Conservation (phyloP, 768 basidiomycete species). For the Leccinum disarticulatum region DNA sequence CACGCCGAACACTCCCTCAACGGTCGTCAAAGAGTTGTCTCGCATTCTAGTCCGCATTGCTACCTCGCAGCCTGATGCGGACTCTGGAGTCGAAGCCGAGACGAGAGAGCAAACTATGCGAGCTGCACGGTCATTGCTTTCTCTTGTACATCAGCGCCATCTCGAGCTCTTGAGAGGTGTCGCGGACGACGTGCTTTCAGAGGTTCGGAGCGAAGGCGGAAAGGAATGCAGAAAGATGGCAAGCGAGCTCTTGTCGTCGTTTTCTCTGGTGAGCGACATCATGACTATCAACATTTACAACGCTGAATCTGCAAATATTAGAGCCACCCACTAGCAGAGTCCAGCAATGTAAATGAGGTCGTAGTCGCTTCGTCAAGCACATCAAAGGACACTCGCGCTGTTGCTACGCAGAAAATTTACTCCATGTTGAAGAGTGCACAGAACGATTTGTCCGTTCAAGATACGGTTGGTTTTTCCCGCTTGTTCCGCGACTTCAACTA, state of each 20-base stretch:
- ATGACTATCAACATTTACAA: neutral
- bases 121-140: slow-evolving; percentile 42
- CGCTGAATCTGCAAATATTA: slow-evolving; percentile 8
- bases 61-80: slow-evolving; percentile 3
- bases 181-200: slow-evolving; percentile 38
- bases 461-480: slow-evolving; percentile 30
- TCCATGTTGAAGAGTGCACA: slow-evolving; percentile 32
- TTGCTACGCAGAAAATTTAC: slow-evolving; percentile 60
- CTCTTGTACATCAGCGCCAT: slow-evolving; percentile 65
- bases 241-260: slow-evolving; percentile 56
- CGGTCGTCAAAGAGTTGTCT: slow-evolving; percentile 24
- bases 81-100: slow-evolving; percentile 5
- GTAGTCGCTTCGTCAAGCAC: slow-evolving; percentile 58
- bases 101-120: slow-evolving; percentile 6
- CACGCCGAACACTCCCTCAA: slow-evolving; percentile 19
- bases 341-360: slow-evolving; percentile 41
- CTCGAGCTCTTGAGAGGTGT: slow-evolving; percentile 46
- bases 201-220: slow-evolving; percentile 21
- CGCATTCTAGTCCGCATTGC: slow-evolving; percentile 24
- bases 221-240: slow-evolving; percentile 41
- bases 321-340: slow-evolving; percentile 23
- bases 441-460: slow-evolving; percentile 31
- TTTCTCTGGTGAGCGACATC: slow-evolving; percentile 49
- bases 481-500: neutral
- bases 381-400: slow-evolving; percentile 56